Evolutionary conservation across 768 basidiomycete species (phyloP), one percentile per base, ranked within the genome.

Genomic region (Fistulinella prunicolor): DNA sequence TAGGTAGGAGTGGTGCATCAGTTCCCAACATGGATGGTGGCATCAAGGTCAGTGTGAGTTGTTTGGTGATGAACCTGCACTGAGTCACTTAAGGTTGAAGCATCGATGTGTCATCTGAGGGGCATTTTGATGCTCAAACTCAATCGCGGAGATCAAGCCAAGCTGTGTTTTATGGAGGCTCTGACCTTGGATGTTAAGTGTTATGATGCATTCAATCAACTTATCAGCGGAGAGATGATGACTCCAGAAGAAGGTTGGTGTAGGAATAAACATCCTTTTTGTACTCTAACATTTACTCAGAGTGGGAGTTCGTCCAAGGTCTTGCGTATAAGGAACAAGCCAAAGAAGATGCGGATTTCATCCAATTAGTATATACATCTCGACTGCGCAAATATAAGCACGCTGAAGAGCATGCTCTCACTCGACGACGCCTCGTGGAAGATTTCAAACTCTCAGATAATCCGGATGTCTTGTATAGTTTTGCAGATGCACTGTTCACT

Each of bases 211-310:
- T 97, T 96, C 61, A 85, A 89, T 50, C 88, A 93, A 52, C 78
- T 99, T 9, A 74, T 97, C 22, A 85, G 82, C 17, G 89, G 92
- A 2, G 91, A 94, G 64, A 95, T 98, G 92, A 91, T 99, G 89
- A 83, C 87, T 10, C 83, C 89, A 1, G 86, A 92, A 49, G 96
- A 99, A 81, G 95, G 95, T 90, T 37, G n/a, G 66, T 47, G n/a
- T 44, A n/a, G 12, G 32, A 19, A 19, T 12, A 36, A 36, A 17
- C 17, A 8, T 17, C 17, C 4, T 36, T 8, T 21, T 43, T 37
- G 21, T 17, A 29, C 24, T 42, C 57, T 56, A 45, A 51, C 32
- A n/a, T 43, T 46, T 42, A 6, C 3, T 4, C 57, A 97, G 96
- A 99, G 67, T 98, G 96, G 96, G 88, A 94, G 50, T 95, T 98